These are phyloP conservation scores for Eucalyptus camaldulensis DNA, from an alignment of 345 rosid genomes.

Conservation along the genomic window DNA sequence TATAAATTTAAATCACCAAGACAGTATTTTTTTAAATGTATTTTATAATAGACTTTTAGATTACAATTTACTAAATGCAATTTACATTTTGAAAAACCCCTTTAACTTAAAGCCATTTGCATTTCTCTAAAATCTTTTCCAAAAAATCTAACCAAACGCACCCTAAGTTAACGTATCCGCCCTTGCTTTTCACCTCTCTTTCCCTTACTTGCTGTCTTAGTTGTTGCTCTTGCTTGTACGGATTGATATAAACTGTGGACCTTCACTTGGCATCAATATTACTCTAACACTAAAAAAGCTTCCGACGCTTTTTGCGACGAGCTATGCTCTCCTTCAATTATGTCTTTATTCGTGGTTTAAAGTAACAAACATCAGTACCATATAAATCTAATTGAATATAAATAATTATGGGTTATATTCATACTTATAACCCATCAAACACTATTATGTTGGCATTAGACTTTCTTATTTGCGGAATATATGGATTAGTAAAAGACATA, in stretches of 20 bases:
- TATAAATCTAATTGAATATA: background rate
- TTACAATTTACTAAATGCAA: too few species aligned
- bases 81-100: fast-evolving
- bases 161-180: fast-evolving
- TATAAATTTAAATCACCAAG: fast-evolving
- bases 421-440: background rate
- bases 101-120: too few species aligned
- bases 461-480: background rate
- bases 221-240: background rate
- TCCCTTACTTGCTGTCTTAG: background rate
- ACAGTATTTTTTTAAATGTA: too few species aligned
- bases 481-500: background rate
- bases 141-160: too few species aligned
- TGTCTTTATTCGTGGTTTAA: background rate
- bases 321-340: background rate
- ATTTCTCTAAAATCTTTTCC: fast-evolving
- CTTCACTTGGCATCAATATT: background rate
- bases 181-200: too few species aligned
- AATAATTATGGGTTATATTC: background rate
- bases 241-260: background rate
- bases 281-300: background rate
- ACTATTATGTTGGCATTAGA: background rate
- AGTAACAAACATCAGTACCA: background rate
- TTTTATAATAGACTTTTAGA: too few species aligned
- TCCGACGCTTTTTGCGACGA: background rate